A percentile compares a stretch with the other conserved stretches of the same genome.
These are phyloP conservation scores for Phytophthora rubi DNA, from an alignment of 352 stramenopile species.

Conservation along the genomic window DNA sequence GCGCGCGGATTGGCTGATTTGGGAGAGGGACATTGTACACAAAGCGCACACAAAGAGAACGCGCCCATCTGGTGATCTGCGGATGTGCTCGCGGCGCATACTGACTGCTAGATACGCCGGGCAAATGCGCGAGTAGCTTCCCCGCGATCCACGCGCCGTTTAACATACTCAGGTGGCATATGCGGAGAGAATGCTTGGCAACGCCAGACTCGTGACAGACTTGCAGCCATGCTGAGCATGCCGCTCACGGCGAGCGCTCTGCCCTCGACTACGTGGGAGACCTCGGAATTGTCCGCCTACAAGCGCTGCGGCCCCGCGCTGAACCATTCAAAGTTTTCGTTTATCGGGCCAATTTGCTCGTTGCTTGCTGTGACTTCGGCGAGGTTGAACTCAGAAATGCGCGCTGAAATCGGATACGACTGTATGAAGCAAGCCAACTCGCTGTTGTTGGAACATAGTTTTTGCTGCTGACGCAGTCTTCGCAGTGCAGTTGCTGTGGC, in stretches of 20 bases:
- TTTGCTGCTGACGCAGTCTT: no score
- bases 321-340: no score
- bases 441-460: no score
- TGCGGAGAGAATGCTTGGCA: conserved; percentile 14
- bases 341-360: no score
- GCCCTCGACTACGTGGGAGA: background rate
- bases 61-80: conserved; percentile 16
- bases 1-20: conserved; percentile 32
- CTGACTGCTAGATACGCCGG: background rate
- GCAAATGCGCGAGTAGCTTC: conserved; percentile 9
- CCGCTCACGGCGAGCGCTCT: background rate
- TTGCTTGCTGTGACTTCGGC: no score
- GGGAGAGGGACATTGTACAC: conserved; percentile 6
- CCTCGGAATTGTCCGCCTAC: no score
- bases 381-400: no score
- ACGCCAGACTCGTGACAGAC: conserved; percentile 4
- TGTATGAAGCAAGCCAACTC: no score
- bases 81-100: conserved; percentile 20
- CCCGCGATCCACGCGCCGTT: conserved; percentile 9
- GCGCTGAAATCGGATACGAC: no score
- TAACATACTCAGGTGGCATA: conserved; percentile 22
- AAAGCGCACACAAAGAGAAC: conserved; percentile 24
- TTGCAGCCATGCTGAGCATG: background rate
- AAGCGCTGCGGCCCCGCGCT: no score
- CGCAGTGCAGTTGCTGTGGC: no score